Evolutionary conservation across 1,139 yeast species (phyloP).

Genomic region (Yamadazyma sp.): DNA sequence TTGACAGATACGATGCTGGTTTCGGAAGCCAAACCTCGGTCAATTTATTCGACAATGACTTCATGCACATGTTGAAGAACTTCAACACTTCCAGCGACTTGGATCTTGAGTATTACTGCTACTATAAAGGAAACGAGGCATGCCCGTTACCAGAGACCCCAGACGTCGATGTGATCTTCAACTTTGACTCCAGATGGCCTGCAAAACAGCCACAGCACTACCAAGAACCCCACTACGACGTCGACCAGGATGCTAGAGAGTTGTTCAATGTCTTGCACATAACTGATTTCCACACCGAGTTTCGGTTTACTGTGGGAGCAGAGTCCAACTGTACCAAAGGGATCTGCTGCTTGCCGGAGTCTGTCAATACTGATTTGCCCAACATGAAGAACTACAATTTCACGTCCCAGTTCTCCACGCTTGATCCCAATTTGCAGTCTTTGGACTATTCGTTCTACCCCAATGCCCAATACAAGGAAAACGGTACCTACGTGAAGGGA

Average conservation of each 20-base stretch:
- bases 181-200: constrained; percentile 34
- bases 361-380: constrained; percentile 31
- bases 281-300: constrained; percentile 63
- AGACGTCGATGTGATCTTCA: constrained; percentile 26
- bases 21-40: constrained; percentile 24
- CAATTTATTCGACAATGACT: constrained; percentile 41
- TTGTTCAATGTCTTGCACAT: constrained; percentile 61
- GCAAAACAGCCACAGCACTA: constrained; percentile 24
- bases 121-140: constrained; percentile 23
- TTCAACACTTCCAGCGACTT: constrained; percentile 38
- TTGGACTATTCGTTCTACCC: constrained; percentile 27
- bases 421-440: constrained; percentile 18
- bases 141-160: constrained; percentile 32
- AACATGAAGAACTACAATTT: constrained; percentile 29
- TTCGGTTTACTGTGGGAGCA: constrained; percentile 54
- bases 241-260: constrained; percentile 16
- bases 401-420: constrained; percentile 23
- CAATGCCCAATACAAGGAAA: constrained; percentile 38
- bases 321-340: constrained; percentile 59
- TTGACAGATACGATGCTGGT: constrained; percentile 24
- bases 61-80: constrained; percentile 33
- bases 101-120: constrained; percentile 36
- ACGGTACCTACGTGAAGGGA: constrained; percentile 38
- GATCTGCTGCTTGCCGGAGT: constrained; percentile 51
- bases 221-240: constrained; percentile 25